A percentile compares a stretch with the other conserved stretches of the same genome.
Conservation (phyloP, 176 grass and related monocot genomes). For the Phragmites australis region DNA sequence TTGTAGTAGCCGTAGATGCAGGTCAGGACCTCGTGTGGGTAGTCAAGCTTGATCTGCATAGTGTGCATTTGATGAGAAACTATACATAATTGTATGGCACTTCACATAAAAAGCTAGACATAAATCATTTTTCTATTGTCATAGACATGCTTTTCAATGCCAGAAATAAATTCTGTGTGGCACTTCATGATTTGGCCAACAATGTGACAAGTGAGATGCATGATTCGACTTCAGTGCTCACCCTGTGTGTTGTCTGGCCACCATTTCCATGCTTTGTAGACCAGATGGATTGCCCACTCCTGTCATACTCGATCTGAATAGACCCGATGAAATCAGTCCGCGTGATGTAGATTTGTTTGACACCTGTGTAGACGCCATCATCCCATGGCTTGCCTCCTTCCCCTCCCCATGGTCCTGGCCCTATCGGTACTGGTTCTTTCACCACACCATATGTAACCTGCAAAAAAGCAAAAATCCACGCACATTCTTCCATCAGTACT, state of each 20-base stretch:
- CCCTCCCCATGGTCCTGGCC: conserved; percentile 91
- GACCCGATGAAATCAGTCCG: conserved; percentile 66
- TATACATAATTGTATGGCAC: background rate
- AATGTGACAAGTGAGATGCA: background rate
- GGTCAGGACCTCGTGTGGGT: conserved; percentile 78
- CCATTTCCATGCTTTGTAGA: conserved; percentile 75
- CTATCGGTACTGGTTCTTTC: conserved; percentile 71
- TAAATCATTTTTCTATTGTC: too few species aligned
- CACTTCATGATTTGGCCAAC: conserved; percentile 4
- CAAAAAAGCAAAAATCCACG: background rate
- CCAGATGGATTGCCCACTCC: conserved; percentile 81
- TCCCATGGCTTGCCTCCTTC: conserved; percentile 87
- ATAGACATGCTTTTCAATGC: background rate
- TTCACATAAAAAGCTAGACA: background rate
- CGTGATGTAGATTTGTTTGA: conserved; percentile 81
- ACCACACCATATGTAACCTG: conserved; percentile 69
- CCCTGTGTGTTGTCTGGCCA: conserved; percentile 64
- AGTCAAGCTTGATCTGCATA: conserved; percentile 81
- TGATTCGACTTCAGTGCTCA: conserved; percentile 28
- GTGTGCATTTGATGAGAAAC: background rate
- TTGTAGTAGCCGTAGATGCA: conserved; percentile 84
- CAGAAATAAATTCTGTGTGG: background rate
- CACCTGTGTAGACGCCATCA: conserved; percentile 75
- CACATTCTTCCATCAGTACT: background rate
- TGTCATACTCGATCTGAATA: conserved; percentile 93